Evolutionary conservation across 2,329 filamentous ascomycete genomes (phyloP).

Genomic region (Sclerotiophoma versabilis): DNA sequence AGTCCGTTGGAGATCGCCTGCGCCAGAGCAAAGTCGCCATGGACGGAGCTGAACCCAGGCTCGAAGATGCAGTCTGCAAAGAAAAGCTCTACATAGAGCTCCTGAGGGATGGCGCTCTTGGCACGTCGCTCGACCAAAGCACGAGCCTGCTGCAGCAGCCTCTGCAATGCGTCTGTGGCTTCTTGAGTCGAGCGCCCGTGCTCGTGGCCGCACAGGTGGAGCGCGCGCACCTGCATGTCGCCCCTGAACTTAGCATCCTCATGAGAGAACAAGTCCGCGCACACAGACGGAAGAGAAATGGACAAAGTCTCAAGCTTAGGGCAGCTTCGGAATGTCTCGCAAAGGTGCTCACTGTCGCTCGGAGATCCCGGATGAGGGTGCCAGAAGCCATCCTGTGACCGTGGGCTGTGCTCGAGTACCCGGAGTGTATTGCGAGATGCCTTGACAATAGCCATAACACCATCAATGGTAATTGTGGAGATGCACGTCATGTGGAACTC

Average conservation of each 20-base stretch:
- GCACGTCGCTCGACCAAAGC: conserved; percentile 50
- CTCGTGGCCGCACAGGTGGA: conserved; percentile 55
- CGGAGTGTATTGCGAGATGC: conserved; percentile 57
- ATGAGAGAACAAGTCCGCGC: conserved; percentile 56
- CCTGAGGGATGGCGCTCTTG: conserved; percentile 45
- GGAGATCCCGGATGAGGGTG: conserved; percentile 58
- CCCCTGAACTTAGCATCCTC: conserved; percentile 54
- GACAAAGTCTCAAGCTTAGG: conserved; percentile 58
- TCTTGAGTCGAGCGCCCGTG: conserved; percentile 45
- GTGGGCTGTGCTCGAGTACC: conserved; percentile 62
- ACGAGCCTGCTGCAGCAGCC: conserved; percentile 52
- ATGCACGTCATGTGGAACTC: conserved; percentile 63
- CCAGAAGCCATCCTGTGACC: conserved; percentile 60
- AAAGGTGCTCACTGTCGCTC: conserved; percentile 56
- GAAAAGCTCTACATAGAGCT: conserved; percentile 58
- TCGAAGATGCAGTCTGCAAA: conserved; percentile 61
- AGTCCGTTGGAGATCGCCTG: conserved; percentile 50
- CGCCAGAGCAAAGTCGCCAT: conserved; percentile 57
- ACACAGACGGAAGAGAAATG: conserved; percentile 58
- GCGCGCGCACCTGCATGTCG: conserved; percentile 59
- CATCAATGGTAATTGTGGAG: conserved; percentile 60
- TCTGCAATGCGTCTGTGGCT: conserved; percentile 48
- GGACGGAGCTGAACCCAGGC: conserved; percentile 54
- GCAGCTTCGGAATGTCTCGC: conserved; percentile 55
- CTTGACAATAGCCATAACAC: conserved; percentile 61